A percentile compares a stretch with the other conserved stretches of the same genome.
Conservation (phyloP, 2,329 filamentous ascomycete species). For the Fusarium sp. region DNA sequence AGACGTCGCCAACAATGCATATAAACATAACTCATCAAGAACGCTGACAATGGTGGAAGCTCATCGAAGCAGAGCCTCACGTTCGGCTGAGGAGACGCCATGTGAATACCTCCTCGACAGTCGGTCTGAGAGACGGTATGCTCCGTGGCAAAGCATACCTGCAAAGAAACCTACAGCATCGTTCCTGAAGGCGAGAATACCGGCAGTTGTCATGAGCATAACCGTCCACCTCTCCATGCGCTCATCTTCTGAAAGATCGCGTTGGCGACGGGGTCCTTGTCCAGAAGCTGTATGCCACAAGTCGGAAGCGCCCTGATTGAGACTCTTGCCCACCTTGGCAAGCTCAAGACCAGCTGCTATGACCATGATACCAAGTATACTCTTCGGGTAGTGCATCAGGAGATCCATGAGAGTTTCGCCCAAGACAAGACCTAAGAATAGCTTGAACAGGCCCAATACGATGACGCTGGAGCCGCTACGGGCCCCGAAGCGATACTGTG, state of each 20-base stretch:
- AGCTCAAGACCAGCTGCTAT: constrained; percentile 89
- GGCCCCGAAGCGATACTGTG: constrained; percentile 90
- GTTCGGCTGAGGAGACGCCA: constrained; percentile 43
- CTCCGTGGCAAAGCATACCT: constrained; percentile 82
- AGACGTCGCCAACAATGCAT: constrained; percentile 2
- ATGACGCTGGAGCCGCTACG: constrained; percentile 87
- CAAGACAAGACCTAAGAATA: constrained; percentile 79
- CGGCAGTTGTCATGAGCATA: constrained; percentile 88
- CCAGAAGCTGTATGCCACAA: constrained; percentile 64
- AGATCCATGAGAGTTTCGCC: constrained; percentile 79
- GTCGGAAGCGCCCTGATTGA: constrained; percentile 77
- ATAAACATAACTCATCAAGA: background rate
- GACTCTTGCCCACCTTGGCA: constrained; percentile 82
- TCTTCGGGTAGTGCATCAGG: constrained; percentile 77
- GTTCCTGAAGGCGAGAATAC: constrained; percentile 87
- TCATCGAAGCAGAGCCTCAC: constrained; percentile 47
- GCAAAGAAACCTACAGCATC: constrained; percentile 88
- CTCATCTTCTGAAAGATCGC: constrained; percentile 72
- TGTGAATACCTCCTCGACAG: constrained; percentile 53
- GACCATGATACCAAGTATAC: constrained; percentile 87
- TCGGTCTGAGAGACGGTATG: constrained; percentile 64
- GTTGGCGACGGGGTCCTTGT: constrained; percentile 57
- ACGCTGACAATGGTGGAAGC: background rate
- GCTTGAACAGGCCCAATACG: constrained; percentile 79
- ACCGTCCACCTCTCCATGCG: constrained; percentile 83